Evolutionary conservation across 2,329 filamentous ascomycete species (phyloP).

Genomic region (Aspergillus fumigatiaffinis): DNA sequence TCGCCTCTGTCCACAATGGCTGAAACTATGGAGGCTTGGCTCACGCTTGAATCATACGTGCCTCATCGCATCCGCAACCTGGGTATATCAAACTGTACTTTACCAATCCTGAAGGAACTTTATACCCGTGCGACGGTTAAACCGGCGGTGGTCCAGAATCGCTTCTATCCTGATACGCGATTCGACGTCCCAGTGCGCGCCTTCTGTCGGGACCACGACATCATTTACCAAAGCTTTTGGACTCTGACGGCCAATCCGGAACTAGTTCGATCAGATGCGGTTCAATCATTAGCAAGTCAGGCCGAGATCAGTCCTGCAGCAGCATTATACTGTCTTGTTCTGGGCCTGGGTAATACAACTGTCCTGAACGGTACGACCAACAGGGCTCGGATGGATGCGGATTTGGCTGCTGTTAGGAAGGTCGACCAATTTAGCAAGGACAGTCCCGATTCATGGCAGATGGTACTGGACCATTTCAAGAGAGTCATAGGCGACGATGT

Average conservation of each 20-base stretch:
- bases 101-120: conserved; percentile 54
- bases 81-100: conserved; percentile 72
- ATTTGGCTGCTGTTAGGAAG: conserved; percentile 44
- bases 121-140: conserved; percentile 44
- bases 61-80: conserved; percentile 61
- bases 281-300: conserved; percentile 47
- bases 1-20: conserved; percentile 50
- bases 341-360: conserved; percentile 48
- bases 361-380: conserved; percentile 58
- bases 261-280: conserved; percentile 46
- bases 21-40: conserved; percentile 63
- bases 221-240: conserved; percentile 60
- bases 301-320: conserved; percentile 42
- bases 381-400: conserved; percentile 48
- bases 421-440: conserved; percentile 43
- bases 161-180: conserved; percentile 58
- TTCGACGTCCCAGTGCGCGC: conserved; percentile 60
- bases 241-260: conserved; percentile 57
- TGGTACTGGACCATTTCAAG: conserved; percentile 49
- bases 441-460: conserved; percentile 49
- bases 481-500: conserved; percentile 29
- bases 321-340: conserved; percentile 55
- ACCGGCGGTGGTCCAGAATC: conserved; percentile 69
- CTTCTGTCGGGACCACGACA: conserved; percentile 50
- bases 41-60: conserved; percentile 61